Evolutionary conservation across 768 basidiomycete species (phyloP).

Genomic region (Xanthoconium purpureum): DNA sequence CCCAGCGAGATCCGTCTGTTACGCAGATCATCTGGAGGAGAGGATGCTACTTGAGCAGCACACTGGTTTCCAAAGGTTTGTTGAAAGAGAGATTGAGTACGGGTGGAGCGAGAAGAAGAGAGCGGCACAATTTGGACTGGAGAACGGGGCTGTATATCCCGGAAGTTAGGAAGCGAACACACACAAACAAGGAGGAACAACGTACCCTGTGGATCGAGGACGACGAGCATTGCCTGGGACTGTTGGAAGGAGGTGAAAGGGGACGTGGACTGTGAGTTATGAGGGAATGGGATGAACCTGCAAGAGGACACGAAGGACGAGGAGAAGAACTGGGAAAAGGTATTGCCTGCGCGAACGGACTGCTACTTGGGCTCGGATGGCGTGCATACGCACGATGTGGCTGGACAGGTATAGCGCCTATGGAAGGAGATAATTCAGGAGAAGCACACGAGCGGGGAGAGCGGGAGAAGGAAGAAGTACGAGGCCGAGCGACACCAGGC

Average conservation of each 20-base stretch:
- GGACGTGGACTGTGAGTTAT: not conserved
- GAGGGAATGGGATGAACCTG: slow-evolving; percentile 2
- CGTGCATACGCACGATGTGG: slow-evolving; percentile 1
- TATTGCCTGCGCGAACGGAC: slow-evolving; percentile 9
- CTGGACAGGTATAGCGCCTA: not conserved
- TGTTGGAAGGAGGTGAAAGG: slow-evolving; percentile 7
- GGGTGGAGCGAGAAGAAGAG: slow-evolving; percentile 4
- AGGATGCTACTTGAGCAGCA: not conserved
- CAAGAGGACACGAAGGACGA: slow-evolving; percentile 10
- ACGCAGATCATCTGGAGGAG: not conserved
- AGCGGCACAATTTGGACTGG: slow-evolving; percentile 5
- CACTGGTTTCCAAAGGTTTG: slow-evolving; percentile 8
- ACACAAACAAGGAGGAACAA: not conserved
- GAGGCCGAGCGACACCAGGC: not conserved
- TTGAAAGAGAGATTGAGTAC: slow-evolving; percentile 18
- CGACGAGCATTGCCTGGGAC: slow-evolving; percentile 10
- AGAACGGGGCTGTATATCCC: not conserved
- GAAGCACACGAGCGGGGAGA: slow-evolving; percentile 5
- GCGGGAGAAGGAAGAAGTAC: slow-evolving; percentile 14
- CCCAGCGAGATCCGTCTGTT: slow-evolving; percentile 10
- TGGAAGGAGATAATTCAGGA: slow-evolving; percentile 14
- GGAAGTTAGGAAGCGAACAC: not conserved
- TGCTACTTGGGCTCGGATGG: slow-evolving; percentile 9
- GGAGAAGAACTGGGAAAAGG: slow-evolving; percentile 13
- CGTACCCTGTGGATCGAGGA: slow-evolving; percentile 11